These are phyloP conservation scores for Hypoxylon crocopeplum DNA, from an alignment of 495 filamentous ascomycete genomes.

Conservation along the genomic window DNA sequence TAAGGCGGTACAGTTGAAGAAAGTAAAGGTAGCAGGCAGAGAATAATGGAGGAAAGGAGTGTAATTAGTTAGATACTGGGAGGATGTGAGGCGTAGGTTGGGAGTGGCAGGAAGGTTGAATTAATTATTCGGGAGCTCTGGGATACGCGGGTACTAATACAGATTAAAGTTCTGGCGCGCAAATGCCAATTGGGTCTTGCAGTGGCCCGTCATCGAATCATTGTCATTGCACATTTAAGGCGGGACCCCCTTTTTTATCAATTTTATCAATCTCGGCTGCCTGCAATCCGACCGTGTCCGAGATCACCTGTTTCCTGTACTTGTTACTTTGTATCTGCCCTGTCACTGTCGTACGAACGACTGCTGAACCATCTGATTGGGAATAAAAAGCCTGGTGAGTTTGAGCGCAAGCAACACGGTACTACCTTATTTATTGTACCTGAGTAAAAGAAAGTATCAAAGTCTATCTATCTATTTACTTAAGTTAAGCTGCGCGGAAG, in stretches of 20 bases:
- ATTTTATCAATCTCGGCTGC: conserved; percentile 36
- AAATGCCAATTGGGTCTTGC: conserved; percentile 10
- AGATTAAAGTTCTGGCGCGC: conserved; percentile 23
- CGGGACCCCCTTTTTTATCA: conserved; percentile 36
- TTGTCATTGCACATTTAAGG: conserved; percentile 23
- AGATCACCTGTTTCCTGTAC: conserved; percentile 35
- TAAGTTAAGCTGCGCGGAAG: too few species aligned
- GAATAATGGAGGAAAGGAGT: conserved; percentile 21
- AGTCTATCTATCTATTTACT: neutral
- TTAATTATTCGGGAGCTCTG: conserved; percentile 2
- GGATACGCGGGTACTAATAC: neutral
- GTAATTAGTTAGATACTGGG: conserved; percentile 21
- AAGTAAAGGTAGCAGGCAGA: conserved; percentile 30
- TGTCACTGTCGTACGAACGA: conserved; percentile 16
- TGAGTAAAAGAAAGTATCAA: neutral
- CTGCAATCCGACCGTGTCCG: conserved; percentile 24
- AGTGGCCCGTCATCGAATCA: conserved; percentile 31
- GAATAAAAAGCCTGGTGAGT: neutral
- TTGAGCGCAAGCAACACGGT: neutral
- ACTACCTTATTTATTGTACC: too few species aligned
- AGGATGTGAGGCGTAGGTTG: neutral
- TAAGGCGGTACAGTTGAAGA: neutral
- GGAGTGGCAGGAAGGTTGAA: conserved; percentile 1
- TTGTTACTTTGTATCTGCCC: neutral
- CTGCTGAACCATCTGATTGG: neutral